Percentiles rank a stretch among this genome's conserved stretches.
Conservation (phyloP, 257 asterid genomes). For the Nicotiana sylvestris region DNA sequence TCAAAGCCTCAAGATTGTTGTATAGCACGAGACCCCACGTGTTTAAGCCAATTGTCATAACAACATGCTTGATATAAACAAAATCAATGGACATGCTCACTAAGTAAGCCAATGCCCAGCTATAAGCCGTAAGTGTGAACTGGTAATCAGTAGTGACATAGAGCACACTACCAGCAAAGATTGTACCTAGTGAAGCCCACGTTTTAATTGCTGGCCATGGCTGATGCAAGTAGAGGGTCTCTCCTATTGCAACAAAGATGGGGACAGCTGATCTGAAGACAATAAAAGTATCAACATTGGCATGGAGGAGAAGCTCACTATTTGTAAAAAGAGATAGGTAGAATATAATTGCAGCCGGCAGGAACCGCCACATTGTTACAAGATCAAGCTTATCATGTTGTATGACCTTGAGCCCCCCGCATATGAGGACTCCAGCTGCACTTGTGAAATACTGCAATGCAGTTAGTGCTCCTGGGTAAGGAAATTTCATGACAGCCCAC, state of each 20-base stretch:
- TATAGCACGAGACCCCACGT: slow-evolving; percentile 96
- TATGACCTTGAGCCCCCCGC: slow-evolving; percentile 60
- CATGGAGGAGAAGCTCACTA: slow-evolving; percentile 93
- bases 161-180: slow-evolving; percentile 83
- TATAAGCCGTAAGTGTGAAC: slow-evolving; percentile 75
- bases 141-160: slow-evolving; percentile 85
- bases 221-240: slow-evolving; percentile 79
- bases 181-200: slow-evolving; percentile 73
- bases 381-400: slow-evolving; percentile 82
- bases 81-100: slow-evolving; percentile 94
- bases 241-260: slow-evolving; percentile 86
- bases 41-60: slow-evolving; percentile 84
- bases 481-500: slow-evolving; percentile 97
- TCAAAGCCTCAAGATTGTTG: slow-evolving; percentile 90
- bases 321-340: slow-evolving; percentile 82
- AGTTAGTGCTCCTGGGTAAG: slow-evolving; percentile 90
- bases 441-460: slow-evolving; percentile 92
- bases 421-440: slow-evolving; percentile 68
- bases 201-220: slow-evolving; percentile 88
- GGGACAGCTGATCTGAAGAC: slow-evolving; percentile 96
- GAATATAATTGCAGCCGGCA: slow-evolving; percentile 90
- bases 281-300: slow-evolving; percentile 89
- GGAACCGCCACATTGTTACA: slow-evolving; percentile 79
- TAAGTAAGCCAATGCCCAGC: slow-evolving; percentile 87
- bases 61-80: slow-evolving; percentile 93